Evolutionary conservation across 1,139 yeast genomes (phyloP).

Genomic region (Diutina catenulata): DNA sequence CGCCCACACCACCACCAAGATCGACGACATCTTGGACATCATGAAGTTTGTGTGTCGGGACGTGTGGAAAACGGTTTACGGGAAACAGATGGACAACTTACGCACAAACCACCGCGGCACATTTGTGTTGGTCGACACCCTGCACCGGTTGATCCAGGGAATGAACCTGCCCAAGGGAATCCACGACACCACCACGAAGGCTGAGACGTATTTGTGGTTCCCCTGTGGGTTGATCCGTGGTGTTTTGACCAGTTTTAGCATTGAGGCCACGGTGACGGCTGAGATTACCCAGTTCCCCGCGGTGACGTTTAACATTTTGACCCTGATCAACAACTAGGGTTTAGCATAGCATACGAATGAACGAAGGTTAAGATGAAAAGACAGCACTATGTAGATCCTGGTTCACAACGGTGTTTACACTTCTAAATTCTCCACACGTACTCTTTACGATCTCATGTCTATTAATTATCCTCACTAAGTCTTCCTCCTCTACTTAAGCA

Average conservation of each 20-base stretch:
- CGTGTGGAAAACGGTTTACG: slow-evolving; percentile 70
- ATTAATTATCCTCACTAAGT: neutral
- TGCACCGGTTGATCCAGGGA: slow-evolving; percentile 41
- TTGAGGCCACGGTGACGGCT: slow-evolving; percentile 55
- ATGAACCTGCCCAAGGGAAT: slow-evolving; percentile 42
- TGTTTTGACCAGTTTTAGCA: slow-evolving; percentile 58
- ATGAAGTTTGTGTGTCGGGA: slow-evolving; percentile 91
- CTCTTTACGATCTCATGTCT: neutral
- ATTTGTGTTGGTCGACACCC: slow-evolving; percentile 63
- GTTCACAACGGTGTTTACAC: neutral
- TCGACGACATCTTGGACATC: slow-evolving; percentile 58
- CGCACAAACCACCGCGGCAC: slow-evolving; percentile 88
- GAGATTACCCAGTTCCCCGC: slow-evolving; percentile 55
- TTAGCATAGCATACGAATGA: neutral
- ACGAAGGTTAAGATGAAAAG: too few relatives aligned
- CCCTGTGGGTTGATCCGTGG: slow-evolving; percentile 84
- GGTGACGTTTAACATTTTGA: slow-evolving; percentile 64
- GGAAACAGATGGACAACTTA: slow-evolving; percentile 83
- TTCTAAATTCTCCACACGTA: neutral
- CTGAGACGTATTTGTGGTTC: slow-evolving; percentile 54
- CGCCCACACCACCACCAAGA: slow-evolving; percentile 24
- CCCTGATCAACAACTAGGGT: slow-evolving; percentile 26
- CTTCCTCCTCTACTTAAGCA: neutral
- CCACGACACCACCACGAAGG: slow-evolving; percentile 35
- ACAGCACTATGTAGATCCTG: too few relatives aligned